These are phyloP conservation scores for Raphanus raphanistrum DNA, from an alignment of 345 rosid genomes.

Conservation along the genomic window DNA sequence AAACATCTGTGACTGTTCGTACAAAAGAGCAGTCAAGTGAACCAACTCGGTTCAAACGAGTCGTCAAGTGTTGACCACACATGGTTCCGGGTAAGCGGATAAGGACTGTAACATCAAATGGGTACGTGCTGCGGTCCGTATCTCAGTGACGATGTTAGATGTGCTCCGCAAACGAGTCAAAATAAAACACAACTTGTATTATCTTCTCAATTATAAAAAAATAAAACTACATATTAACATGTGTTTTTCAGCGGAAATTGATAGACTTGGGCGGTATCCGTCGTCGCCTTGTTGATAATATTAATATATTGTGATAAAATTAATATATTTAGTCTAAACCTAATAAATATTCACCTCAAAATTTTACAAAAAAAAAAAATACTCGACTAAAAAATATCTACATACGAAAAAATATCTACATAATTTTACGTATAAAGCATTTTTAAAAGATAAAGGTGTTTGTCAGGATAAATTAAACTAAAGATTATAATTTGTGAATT, in stretches of 20 bases:
- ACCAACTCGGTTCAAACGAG: constrained; percentile 7
- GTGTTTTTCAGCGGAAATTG: not conserved
- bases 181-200: constrained; percentile 4
- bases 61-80: constrained; percentile 34
- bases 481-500: not conserved
- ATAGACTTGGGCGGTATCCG: not conserved
- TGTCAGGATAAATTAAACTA: not conserved
- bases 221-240: constrained; percentile 5
- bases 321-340: too few relatives aligned
- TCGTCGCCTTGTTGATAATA: constrained; percentile 11
- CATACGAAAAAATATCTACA: not conserved
- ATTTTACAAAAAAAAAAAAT: too few relatives aligned
- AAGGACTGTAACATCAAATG: constrained; percentile 24
- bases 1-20: constrained; percentile 6
- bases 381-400: too few relatives aligned
- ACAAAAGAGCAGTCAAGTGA: constrained; percentile 18
- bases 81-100: constrained; percentile 30
- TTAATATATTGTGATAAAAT: too few relatives aligned
- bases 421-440: not conserved
- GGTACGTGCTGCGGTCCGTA: not conserved
- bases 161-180: constrained; percentile 8
- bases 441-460: not conserved
- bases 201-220: not conserved
- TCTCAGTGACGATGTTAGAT: constrained; percentile 11
- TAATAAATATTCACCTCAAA: too few relatives aligned